phyloP scores from a whole-genome alignment of 495 filamentous ascomycete genomes.

The Trichoderma gamsii region DNA sequence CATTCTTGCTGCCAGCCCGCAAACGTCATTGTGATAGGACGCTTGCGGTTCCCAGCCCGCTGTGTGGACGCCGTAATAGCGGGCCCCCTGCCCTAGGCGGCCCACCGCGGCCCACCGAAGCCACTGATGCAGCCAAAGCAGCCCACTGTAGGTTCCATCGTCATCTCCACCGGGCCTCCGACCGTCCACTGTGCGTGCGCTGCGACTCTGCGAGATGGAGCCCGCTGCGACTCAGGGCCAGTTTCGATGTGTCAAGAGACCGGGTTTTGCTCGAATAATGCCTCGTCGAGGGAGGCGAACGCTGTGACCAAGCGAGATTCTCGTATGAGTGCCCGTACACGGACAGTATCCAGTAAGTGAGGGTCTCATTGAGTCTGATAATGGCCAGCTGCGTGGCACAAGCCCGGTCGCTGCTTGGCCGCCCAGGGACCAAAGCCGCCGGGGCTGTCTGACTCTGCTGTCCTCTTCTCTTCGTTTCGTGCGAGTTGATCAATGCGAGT shows the following conservation, averaged over 20 bases:
- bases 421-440: background rate
- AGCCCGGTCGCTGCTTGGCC: background rate
- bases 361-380: background rate
- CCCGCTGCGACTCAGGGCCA: slow-evolving; percentile 6
- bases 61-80: too few relatives aligned
- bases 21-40: slow-evolving; percentile 8
- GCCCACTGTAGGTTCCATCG: background rate
- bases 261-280: slow-evolving; percentile 11
- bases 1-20: background rate
- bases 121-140: background rate
- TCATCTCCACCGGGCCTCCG: background rate
- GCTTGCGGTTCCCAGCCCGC: too few relatives aligned
- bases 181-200: background rate
- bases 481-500: background rate
- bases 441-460: background rate
- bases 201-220: background rate
- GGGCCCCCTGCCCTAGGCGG: background rate
- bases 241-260: slow-evolving; percentile 5
- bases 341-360: background rate
- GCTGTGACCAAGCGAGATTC: background rate
- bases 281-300: slow-evolving; percentile 1
- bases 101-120: slow-evolving; percentile 2
- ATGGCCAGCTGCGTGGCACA: background rate
- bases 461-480: background rate
- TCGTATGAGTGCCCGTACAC: background rate